phyloP scores from a whole-genome alignment of 352 stramenopile species.

The Globisporangium okanoganense region DNA sequence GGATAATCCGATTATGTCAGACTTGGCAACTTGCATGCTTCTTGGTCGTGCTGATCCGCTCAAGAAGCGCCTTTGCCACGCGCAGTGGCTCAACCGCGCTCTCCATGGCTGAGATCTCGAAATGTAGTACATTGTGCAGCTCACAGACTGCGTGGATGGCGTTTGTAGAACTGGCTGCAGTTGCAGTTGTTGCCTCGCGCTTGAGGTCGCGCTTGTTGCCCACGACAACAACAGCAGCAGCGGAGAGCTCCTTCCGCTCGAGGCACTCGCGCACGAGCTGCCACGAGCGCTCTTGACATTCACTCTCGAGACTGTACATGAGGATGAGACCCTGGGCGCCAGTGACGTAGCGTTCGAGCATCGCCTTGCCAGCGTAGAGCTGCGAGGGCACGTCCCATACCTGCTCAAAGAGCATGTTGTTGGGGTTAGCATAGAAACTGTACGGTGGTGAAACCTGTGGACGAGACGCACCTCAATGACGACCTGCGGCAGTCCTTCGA shows the following conservation, averaged over 20 bases:
- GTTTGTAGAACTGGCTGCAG: too few relatives aligned
- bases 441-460: background rate
- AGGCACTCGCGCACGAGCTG: constrained; percentile 6
- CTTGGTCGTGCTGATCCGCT: background rate
- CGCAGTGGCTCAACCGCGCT: background rate
- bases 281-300: background rate
- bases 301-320: constrained; percentile 34
- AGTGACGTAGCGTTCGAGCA: constrained; percentile 42
- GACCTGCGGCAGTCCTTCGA: constrained; percentile 29
- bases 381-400: constrained; percentile 60
- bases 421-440: background rate
- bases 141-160: background rate
- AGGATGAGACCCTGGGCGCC: constrained; percentile 30
- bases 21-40: background rate
- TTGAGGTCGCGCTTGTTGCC: constrained; percentile 11
- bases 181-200: background rate
- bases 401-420: constrained; percentile 15
- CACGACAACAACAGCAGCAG: background rate
- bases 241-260: background rate
- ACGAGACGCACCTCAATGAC: constrained; percentile 36
- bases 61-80: background rate
- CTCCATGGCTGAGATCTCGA: background rate
- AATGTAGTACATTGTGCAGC: background rate
- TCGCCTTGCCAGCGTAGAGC: constrained; percentile 39
- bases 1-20: too few relatives aligned